A percentile compares a stretch with the other conserved stretches of the same genome.
Conservation (phyloP, 139 green algal genomes). For the Closterium sp. region DNA sequence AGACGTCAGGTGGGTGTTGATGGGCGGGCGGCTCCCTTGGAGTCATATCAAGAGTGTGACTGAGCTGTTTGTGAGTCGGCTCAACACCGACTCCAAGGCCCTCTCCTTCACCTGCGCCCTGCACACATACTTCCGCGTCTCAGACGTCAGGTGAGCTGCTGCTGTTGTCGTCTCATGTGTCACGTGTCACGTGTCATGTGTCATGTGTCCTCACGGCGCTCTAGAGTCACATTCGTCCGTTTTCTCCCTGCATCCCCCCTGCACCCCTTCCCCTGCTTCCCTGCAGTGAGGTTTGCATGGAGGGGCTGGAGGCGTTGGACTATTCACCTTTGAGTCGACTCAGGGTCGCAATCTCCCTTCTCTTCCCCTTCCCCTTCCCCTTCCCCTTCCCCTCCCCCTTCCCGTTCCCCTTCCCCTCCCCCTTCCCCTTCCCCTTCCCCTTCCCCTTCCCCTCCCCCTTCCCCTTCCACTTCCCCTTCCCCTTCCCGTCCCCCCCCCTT, state of each 20-base stretch:
- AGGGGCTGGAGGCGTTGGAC: neutral
- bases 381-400: neutral
- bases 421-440: neutral
- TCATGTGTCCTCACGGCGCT: no score
- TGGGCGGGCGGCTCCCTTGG: no score
- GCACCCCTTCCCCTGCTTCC: no score
- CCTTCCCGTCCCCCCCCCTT: neutral
- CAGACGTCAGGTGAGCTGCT: conserved; percentile 31
- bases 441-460: neutral
- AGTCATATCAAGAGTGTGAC: neutral
- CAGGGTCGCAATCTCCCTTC: no score
- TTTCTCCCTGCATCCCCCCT: no score
- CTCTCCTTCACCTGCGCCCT: conserved; percentile 58
- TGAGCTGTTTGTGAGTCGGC: conserved; percentile 36
- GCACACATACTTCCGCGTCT: conserved; percentile 61
- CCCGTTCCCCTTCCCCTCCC: neutral
- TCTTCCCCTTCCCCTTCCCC: neutral
- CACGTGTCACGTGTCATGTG: no score
- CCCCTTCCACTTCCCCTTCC: neutral
- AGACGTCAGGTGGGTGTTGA: conserved; percentile 43
- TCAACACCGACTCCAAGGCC: conserved; percentile 37
- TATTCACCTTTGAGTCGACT: no score
- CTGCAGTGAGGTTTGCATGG: no score
- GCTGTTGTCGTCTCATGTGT: conserved; percentile 30
- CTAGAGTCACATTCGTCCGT: no score